phyloP scores from a whole-genome alignment of 305 asterid genomes.

The Ilex paraguariensis region DNA sequence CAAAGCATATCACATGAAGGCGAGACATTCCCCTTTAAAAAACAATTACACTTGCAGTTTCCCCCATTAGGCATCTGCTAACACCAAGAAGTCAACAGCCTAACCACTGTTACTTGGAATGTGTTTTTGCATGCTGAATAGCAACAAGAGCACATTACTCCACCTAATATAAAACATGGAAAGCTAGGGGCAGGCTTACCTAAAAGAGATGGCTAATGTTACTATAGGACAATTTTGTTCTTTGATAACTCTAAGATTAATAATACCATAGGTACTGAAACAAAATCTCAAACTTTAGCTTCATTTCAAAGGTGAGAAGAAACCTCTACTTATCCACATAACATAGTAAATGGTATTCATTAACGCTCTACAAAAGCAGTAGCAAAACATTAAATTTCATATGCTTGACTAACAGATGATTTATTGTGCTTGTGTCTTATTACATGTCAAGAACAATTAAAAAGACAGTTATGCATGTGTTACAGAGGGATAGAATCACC shows the following conservation, averaged over 20 bases:
- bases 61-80: conserved; percentile 41
- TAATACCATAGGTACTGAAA: not conserved
- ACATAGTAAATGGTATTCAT: not conserved
- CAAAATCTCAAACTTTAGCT: not conserved
- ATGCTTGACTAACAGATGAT: not conserved
- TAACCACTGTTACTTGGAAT: not conserved
- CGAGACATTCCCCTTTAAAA: conserved; percentile 60
- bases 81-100: conserved; percentile 10
- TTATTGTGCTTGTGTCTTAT: not conserved
- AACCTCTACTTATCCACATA: not conserved
- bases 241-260: not conserved
- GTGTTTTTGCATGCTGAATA: not conserved
- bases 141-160: not conserved
- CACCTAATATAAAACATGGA: no score
- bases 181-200: no score
- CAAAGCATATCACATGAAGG: conserved; percentile 56
- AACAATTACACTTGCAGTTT: conserved; percentile 29
- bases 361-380: not conserved
- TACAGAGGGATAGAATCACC: conserved; percentile 19
- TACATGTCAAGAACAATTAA: not conserved
- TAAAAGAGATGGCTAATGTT: no score
- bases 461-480: not conserved
- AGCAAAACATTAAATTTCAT: not conserved
- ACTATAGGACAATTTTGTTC: not conserved
- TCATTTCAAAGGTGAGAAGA: not conserved